These are phyloP conservation scores for Lenwebbia sp. DNA, from an alignment of 345 rosid species.

Conservation along the genomic window DNA sequence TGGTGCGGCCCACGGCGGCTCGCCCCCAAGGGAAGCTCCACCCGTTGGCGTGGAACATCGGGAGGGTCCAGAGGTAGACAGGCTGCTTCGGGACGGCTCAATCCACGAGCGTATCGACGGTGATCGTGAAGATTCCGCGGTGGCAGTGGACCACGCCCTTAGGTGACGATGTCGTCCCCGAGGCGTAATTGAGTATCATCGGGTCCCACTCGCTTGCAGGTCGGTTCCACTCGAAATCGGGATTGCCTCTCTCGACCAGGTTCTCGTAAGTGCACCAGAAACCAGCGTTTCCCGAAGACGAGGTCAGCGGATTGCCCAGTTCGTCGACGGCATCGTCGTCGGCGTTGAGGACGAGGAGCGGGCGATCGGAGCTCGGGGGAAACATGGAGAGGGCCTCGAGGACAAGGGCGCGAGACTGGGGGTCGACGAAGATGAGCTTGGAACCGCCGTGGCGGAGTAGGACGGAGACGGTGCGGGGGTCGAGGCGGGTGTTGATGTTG, in stretches of 20 bases:
- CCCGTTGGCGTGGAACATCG: constrained; percentile 85
- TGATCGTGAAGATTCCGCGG: constrained; percentile 44
- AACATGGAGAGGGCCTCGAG: constrained; percentile 41
- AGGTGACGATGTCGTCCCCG: constrained; percentile 85
- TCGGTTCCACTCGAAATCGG: constrained; percentile 33
- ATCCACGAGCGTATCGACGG: constrained; percentile 40
- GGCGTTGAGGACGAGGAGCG: constrained; percentile 35
- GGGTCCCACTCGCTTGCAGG: constrained; percentile 65
- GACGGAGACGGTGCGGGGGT: constrained; percentile 53
- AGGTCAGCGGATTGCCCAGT: not conserved
- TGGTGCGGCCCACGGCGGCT: constrained; percentile 79
- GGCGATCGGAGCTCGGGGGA: constrained; percentile 16
- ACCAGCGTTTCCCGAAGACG: not conserved
- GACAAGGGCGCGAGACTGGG: constrained; percentile 21
- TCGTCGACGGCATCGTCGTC: constrained; percentile 20
- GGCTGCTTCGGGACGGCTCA: constrained; percentile 55
- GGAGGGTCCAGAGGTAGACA: constrained; percentile 79
- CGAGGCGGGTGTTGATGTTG: constrained; percentile 81
- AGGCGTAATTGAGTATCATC: constrained; percentile 57
- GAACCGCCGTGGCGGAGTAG: constrained; percentile 62
- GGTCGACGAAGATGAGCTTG: constrained; percentile 60
- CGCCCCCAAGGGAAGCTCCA: constrained; percentile 74
- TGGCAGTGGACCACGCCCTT: constrained; percentile 85
- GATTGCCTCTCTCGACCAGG: constrained; percentile 40
- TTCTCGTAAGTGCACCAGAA: constrained; percentile 36